phyloP scores from a whole-genome alignment of 352 stramenopile genomes.

The Phytophthora pisi region DNA sequence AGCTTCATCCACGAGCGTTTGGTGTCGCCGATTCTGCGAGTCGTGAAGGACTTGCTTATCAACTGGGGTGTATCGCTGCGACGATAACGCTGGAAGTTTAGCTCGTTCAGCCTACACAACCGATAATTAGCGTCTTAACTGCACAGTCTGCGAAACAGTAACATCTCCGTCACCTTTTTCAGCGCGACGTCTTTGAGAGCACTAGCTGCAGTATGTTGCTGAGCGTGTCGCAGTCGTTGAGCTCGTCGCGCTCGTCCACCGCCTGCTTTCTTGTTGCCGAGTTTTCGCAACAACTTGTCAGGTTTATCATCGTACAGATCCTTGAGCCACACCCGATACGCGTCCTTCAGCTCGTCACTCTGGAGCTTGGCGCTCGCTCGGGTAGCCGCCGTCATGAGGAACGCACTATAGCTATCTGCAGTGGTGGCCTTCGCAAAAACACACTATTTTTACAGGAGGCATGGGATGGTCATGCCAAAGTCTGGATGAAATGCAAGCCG shows the following conservation, averaged over 20 bases:
- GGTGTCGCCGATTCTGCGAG: conserved; percentile 35
- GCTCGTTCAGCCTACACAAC: conserved; percentile 1
- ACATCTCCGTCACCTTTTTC: conserved; percentile 24
- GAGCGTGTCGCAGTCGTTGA: conserved; percentile 34
- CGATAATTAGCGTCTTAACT: neutral
- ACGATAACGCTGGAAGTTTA: conserved; percentile 24
- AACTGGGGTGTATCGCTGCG: neutral
- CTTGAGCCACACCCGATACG: conserved; percentile 49
- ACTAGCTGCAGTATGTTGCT: conserved; percentile 61
- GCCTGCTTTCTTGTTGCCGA: conserved; percentile 32
- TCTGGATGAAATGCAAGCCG: conserved; percentile 5
- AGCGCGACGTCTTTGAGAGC: conserved; percentile 44
- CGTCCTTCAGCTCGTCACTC: conserved; percentile 42
- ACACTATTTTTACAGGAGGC: conserved; percentile 29
- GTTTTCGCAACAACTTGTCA: conserved; percentile 39
- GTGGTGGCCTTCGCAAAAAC: neutral
- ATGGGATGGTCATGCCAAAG: neutral
- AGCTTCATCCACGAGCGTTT: conserved; percentile 44
- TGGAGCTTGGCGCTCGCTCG: conserved; percentile 18
- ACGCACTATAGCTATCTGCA: neutral
- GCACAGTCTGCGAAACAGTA: neutral
- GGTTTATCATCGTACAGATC: conserved; percentile 50
- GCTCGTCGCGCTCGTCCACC: conserved; percentile 3
- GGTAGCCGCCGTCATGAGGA: conserved; percentile 14
- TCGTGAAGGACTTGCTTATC: conserved; percentile 26